Evolutionary conservation across 495 filamentous ascomycete genomes (phyloP), one percentile per base, ranked within the genome.

Genomic region (Xylaria longipes): DNA sequence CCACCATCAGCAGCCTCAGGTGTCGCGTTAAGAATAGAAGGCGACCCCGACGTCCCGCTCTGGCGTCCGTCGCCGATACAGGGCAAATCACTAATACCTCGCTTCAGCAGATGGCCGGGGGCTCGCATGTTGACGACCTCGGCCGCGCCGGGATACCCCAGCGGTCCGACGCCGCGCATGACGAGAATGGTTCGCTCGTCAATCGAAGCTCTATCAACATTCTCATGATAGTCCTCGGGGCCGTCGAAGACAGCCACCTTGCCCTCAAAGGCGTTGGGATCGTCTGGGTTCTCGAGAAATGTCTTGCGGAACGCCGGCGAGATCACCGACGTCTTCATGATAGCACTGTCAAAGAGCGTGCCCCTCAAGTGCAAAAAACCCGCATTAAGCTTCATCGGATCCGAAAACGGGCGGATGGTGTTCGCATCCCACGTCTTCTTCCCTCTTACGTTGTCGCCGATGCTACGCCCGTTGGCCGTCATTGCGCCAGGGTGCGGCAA

Each of bases 1-100:
- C 88, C 88, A 9, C 88, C 87, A 15, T 87, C 86, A n/a, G 87
- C 87, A 52, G 88, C 88, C 71, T 90, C 88, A 12, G 88, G 88
- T 61, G 84, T 87, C 20, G 86, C 86, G 70, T 88, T 88, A 27
- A 88, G 74, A 62, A 89, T 89, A 27, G 84, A 87, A 15, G 85
- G 85, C 1, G 84, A 87, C 3, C 82, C 84, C n/a, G 85, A 87
- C 11, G 86, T 88, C 61, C 87, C 84, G 65, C 86, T 84, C 77
- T 89, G 84, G 75, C 88, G 76, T 22, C 88, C 83, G 73, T 90
- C 87, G 56, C 82, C 84, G 75, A 90, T 84, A 73, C 88, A 87
- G 68, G 87, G 84, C 25, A 89, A 76, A 35, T 81, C 87, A 71
- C 84, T 82, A 63, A 84, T 79, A 43, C 82, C 87, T 72, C 81